Percentiles rank a stretch among this genome's conserved stretches.
Evolutionary conservation across 2,329 filamentous ascomycete species (phyloP).

Genomic region (Nannizziopsis barbatae): DNA sequence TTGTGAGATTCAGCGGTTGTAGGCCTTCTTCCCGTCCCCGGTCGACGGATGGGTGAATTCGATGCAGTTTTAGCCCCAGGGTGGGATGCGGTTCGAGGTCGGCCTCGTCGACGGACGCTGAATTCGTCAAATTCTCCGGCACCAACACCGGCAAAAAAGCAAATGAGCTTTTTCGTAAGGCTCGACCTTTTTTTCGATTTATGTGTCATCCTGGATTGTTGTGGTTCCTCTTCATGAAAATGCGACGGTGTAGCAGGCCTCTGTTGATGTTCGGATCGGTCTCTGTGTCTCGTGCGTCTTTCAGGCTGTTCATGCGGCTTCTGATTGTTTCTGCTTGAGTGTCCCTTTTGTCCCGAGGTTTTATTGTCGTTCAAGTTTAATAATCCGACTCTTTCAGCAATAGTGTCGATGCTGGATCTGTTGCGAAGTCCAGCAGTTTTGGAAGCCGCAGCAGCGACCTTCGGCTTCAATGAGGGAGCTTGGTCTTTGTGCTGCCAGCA

Average conservation of each 20-base stretch:
- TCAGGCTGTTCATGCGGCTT: not conserved
- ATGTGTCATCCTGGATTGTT: not conserved
- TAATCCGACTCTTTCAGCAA: conserved; percentile 67
- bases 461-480: conserved; percentile 37
- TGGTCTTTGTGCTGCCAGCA: conserved; percentile 97
- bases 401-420: conserved; percentile 72
- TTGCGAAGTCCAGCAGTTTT: conserved; percentile 48
- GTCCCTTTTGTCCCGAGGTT: conserved; percentile 14
- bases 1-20: conserved; percentile 1
- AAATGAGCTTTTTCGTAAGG: conserved; percentile 21
- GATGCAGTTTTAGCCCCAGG: conserved; percentile 1
- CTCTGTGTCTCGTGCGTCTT: not conserved
- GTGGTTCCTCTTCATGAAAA: not conserved
- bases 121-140: conserved; percentile 22
- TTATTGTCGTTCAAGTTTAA: conserved; percentile 47
- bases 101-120: conserved; percentile 18
- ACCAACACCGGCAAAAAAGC: conserved; percentile 26
- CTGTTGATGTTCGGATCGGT: not conserved
- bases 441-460: conserved; percentile 22
- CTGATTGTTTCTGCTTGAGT: not conserved
- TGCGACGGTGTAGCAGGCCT: not conserved
- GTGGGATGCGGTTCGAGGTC: conserved; percentile 6
- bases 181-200: conserved; percentile 17
- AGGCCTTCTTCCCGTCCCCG: not conserved
- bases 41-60: conserved; percentile 2